Conservation (phyloP, 192 early-diverging fungal genomes). For the Mortierella claussenii region DNA sequence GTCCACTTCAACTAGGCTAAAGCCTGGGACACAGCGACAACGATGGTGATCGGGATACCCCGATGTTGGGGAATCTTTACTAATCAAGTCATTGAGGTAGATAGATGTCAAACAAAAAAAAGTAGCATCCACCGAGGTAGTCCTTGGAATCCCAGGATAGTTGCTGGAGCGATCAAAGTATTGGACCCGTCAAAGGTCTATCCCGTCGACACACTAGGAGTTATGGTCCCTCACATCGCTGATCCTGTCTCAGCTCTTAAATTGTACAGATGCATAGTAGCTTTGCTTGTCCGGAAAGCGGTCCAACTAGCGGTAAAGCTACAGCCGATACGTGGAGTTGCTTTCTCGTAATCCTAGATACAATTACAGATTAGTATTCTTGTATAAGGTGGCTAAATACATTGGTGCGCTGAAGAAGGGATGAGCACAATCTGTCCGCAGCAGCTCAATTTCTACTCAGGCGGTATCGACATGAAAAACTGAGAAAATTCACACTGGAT, state of each 20-base stretch:
- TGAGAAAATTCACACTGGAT: conserved; percentile 87
- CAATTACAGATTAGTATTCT: conserved; percentile 86
- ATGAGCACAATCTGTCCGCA: conserved; percentile 67
- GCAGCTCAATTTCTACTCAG: conserved; percentile 80
- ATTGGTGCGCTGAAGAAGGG: conserved; percentile 75
- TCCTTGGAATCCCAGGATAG: conserved; percentile 85
- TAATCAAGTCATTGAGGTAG: conserved; percentile 88
- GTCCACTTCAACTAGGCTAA: no score
- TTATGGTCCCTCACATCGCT: conserved; percentile 89
- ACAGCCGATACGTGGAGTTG: no score
- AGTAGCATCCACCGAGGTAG: conserved; percentile 83
- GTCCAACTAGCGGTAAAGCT: no score
- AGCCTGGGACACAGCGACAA: conserved; percentile 50
- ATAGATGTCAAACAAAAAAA: conserved; percentile 83
- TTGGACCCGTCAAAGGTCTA: conserved; percentile 91
- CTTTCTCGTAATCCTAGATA: conserved; percentile 50
- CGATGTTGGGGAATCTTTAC: conserved; percentile 94
- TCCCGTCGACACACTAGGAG: conserved; percentile 92
- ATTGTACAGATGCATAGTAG: conserved; percentile 69
- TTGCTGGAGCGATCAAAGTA: conserved; percentile 78
- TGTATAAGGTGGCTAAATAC: conserved; percentile 69
- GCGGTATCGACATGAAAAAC: conserved; percentile 83
- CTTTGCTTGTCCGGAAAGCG: no score
- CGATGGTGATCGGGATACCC: conserved; percentile 95
- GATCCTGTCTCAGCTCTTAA: conserved; percentile 87